Conservation (phyloP, 2,329 filamentous ascomycete genomes). For the Xylariaceae sp. region DNA sequence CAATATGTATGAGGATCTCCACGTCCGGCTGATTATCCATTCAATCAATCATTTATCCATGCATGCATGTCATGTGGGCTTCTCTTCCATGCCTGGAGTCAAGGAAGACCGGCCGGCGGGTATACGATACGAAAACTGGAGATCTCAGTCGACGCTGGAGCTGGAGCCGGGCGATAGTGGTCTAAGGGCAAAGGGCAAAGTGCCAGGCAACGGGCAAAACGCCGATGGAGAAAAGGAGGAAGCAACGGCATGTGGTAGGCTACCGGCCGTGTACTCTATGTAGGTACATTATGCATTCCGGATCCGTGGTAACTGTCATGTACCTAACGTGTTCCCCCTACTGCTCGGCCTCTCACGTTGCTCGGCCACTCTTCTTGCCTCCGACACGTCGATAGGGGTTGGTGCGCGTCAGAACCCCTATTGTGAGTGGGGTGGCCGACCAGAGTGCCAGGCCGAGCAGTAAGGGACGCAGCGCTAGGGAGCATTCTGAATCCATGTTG, state of each 20-base stretch:
- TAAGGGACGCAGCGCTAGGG: not conserved
- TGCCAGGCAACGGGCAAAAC: not conserved
- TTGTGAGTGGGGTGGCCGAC: not conserved
- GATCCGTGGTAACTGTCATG: not conserved
- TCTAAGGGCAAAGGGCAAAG: not conserved
- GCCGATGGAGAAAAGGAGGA: not conserved
- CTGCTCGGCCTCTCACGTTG: not conserved
- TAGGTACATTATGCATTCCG: not conserved
- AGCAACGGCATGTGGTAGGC: not conserved
- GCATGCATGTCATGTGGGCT: conserved; percentile 16
- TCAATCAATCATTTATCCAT: not conserved
- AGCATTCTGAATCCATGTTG: not conserved
- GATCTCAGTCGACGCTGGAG: not conserved
- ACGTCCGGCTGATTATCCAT: conserved; percentile 34
- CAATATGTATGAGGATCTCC: conserved; percentile 53
- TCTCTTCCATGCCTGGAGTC: not conserved
- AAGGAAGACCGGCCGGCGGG: not conserved
- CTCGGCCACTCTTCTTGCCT: not conserved
- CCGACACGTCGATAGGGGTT: not conserved
- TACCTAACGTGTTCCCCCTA: not conserved
- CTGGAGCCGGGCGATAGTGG: not conserved
- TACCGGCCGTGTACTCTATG: not conserved
- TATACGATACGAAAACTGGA: not conserved
- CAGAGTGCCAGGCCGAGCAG: not conserved
- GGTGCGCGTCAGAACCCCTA: not conserved